Evolutionary conservation across 306 rosid genomes (phyloP), one percentile per base, ranked within the genome.

Genomic region (Quercus gilva): DNA sequence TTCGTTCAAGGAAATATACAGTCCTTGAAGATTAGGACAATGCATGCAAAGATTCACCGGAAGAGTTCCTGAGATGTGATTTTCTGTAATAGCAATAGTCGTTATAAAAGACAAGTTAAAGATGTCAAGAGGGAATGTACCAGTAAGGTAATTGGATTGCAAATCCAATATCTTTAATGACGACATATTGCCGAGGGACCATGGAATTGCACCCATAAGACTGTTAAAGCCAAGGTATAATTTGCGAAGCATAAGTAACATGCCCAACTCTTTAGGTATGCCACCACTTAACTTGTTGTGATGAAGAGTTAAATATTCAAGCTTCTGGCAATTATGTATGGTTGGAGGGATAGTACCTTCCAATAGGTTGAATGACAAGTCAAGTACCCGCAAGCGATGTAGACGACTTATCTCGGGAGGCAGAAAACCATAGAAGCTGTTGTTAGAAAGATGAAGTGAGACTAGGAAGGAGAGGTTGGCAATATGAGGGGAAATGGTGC

Each of bases 401-500:
- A 65, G 25, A 18, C 2, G 71, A 17, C 37, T 18, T 2, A 65
- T 65, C 49, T 65, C 71, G 3, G 17, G 49, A 0, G 71, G 71
- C 13, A 65, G 11, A 28, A 33, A 29, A 25, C 37, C 71, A 65
- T 6, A 18, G 6, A 65, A 65, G 43, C 9, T 65, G 45, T 65
- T 65, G 71, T 31, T 28, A 3, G 5, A 1, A 1, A 65, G 15
- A 31, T 17, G 5, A 65, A 65, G 25, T 3, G 71, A 31, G 43
- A 19, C 71, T 3, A 65, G 6, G 23, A 65, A 65, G 25, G 71
- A 65, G 3, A 65, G 71, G 45, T 65, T 65, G 33, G 45, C 71
- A 65, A 65, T 33, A 29, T 65, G 23, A 65, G 70, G 71, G 8
- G 71, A 64, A 64, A 29, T 31, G 13, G 71, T 65, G 71, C 71